Percentiles rank a stretch among this genome's conserved stretches.
Evolutionary conservation across 257 asterid species (phyloP).

Genomic region (Salvia splendens): DNA sequence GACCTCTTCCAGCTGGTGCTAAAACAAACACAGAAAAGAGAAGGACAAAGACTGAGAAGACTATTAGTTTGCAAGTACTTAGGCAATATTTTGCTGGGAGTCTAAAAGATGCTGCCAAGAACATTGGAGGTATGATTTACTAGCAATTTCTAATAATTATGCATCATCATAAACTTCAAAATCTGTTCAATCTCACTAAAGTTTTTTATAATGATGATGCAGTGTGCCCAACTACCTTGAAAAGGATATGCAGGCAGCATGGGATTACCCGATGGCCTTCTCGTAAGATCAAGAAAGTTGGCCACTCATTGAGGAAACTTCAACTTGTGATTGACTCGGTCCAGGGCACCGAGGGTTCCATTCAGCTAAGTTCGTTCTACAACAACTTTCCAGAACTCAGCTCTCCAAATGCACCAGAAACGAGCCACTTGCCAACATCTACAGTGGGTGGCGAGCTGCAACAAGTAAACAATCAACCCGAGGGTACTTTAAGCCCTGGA

Average conservation of each 20-base stretch:
- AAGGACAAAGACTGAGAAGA: slow-evolving; percentile 65
- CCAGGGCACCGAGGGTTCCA: slow-evolving; percentile 75
- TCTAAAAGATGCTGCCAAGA: slow-evolving; percentile 81
- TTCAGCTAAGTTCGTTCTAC: slow-evolving; percentile 75
- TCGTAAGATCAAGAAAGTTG: slow-evolving; percentile 83
- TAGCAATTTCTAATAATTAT: background rate
- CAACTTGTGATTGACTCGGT: slow-evolving; percentile 87
- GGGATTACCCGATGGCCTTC: slow-evolving; percentile 91
- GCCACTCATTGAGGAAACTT: slow-evolving; percentile 75
- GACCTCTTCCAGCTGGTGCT: slow-evolving; percentile 37
- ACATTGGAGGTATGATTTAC: slow-evolving; percentile 63
- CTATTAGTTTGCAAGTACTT: slow-evolving; percentile 68
- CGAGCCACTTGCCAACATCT: slow-evolving; percentile 33
- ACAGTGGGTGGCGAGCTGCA: slow-evolving; percentile 34
- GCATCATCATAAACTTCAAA: slow-evolving; percentile 1
- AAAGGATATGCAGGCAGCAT: slow-evolving; percentile 86
- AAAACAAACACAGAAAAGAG: slow-evolving; percentile 50
- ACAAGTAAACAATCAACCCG: slow-evolving; percentile 36
- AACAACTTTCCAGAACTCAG: slow-evolving; percentile 70
- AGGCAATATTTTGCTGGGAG: slow-evolving; percentile 78
- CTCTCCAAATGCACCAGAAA: slow-evolving; percentile 50
- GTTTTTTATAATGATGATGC: slow-evolving; percentile 33
- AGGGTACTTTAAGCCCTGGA: slow-evolving; percentile 46
- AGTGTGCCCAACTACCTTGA: slow-evolving; percentile 89
- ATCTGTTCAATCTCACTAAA: background rate